A percentile compares a stretch with the other conserved stretches of the same genome.
These are phyloP conservation scores for Trichophyton simii DNA, from an alignment of 2,329 filamentous ascomycete species.

Conservation along the genomic window DNA sequence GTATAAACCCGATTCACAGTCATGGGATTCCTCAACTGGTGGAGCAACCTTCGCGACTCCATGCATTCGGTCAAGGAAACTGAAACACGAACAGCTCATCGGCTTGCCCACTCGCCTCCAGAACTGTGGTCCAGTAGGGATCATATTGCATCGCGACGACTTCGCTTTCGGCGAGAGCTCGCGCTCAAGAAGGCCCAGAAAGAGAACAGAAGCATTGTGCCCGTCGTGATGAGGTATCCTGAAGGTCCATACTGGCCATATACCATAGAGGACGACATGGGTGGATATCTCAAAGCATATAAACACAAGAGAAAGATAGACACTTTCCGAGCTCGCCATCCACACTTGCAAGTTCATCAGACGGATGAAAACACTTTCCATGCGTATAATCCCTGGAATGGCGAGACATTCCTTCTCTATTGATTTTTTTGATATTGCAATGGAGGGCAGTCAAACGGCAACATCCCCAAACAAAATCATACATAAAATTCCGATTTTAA, in stretches of 20 bases:
- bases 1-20: background rate
- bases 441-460: background rate
- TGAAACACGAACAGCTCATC: conserved; percentile 1
- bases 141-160: conserved; percentile 11
- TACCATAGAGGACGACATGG: conserved; percentile 1
- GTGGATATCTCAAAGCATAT: background rate
- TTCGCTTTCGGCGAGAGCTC: conserved; percentile 6
- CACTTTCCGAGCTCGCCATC: background rate
- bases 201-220: background rate
- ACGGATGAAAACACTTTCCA: background rate
- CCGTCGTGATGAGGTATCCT: conserved; percentile 5
- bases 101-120: conserved; percentile 9
- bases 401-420: background rate
- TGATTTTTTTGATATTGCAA: background rate
- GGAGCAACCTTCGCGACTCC: conserved; percentile 10
- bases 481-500: background rate
- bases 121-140: conserved; percentile 13
- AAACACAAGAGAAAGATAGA: background rate
- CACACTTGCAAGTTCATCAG: background rate
- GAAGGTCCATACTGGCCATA: conserved; percentile 12
- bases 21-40: conserved; percentile 5
- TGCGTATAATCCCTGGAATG: background rate
- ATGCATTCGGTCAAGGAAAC: conserved; percentile 8
- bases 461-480: background rate
- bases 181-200: conserved; percentile 3